phyloP scores from a whole-genome alignment of 1,284 basidiomycete species.

The Boletus mariae region DNA sequence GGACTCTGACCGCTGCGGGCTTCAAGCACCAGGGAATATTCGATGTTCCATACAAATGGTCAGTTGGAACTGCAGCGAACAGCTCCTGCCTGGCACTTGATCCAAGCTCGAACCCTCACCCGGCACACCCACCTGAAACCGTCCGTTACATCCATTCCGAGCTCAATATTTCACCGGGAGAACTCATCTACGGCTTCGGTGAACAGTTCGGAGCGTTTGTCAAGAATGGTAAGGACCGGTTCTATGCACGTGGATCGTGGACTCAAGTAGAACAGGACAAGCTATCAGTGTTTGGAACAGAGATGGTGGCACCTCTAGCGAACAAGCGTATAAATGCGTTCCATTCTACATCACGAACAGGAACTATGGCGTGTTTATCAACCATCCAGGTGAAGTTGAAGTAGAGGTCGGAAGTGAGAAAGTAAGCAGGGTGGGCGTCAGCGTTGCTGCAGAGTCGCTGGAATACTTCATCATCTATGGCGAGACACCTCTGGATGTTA shows the following conservation, averaged over 20 bases:
- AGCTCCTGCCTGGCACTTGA: constrained; percentile 59
- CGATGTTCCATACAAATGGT: constrained; percentile 64
- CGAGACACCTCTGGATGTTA: constrained; percentile 56
- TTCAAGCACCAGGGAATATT: constrained; percentile 60
- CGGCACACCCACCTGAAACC: constrained; percentile 41
- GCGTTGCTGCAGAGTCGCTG: constrained; percentile 57
- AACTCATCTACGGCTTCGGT: constrained; percentile 70
- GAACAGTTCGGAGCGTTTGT: constrained; percentile 71
- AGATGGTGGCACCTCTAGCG: constrained; percentile 67
- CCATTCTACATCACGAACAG: constrained; percentile 69
- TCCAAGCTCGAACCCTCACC: constrained; percentile 54
- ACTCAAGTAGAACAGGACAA: constrained; percentile 41
- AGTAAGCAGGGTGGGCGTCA: constrained; percentile 67
- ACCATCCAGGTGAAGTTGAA: constrained; percentile 74
- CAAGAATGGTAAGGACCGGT: constrained; percentile 57
- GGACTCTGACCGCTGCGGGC: constrained; percentile 38
- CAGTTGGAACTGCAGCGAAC: constrained; percentile 54
- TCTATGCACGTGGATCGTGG: constrained; percentile 1
- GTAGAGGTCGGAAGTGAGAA: constrained; percentile 74
- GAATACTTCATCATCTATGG: constrained; percentile 73
- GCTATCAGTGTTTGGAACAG: constrained; percentile 68
- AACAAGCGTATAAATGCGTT: constrained; percentile 75
- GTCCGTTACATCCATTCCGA: constrained; percentile 61
- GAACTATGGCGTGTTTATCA: constrained; percentile 73
- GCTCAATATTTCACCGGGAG: constrained; percentile 65